Evolutionary conservation across 2,329 filamentous ascomycete species (phyloP), one percentile per base, ranked within the genome.

Genomic region (Keithomyces neogunnii): DNA sequence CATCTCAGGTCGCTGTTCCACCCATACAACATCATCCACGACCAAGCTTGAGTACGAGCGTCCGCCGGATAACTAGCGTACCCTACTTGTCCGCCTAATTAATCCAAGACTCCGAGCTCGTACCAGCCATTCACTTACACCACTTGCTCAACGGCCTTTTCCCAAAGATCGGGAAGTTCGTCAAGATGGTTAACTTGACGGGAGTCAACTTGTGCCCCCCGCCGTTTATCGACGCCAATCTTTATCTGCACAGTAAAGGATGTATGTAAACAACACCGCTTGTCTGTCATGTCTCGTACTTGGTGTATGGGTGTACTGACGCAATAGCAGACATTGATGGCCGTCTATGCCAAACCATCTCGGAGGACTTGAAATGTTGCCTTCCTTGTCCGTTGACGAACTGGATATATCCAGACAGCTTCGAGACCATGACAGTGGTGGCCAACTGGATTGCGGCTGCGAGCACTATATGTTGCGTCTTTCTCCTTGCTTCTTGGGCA

Each of bases 331-430:
- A 80, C 62, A 64, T 82, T 40, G 70, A 73, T 28, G 83, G 83
- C 46, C 69, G 78, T 31, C 57, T 81, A 39, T 81, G 78, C 61
- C 70, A 72, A 78, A 66, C 62, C 7, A 57, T 78, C 29, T 63
- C 72, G 5, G 67, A 70, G 9, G 73, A 74, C 36, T 59, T 83
- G 4, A 74, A 73, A 36, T 99, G 93, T 67, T 99, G 93, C 67
- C 69, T 99, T 52, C 93, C 93, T 55, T 99, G 93, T 67, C 93
- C 93, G 33, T 76, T 88, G 62, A 86, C 87, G 9, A 81, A 92
- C 52, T 97, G 86, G 85, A 70, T 80, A 29, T 84, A 85, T 56
- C 75, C 80, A 10, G 76, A 82, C 57, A 77, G 71, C 60, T 86
- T 86, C 65, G 56, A 70, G 19, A 73, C 73, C 2, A 63, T 89